Evolutionary conservation across 495 filamentous ascomycete genomes (phyloP), one percentile per base, ranked within the genome.

Genomic region (Penicillium salamii): DNA sequence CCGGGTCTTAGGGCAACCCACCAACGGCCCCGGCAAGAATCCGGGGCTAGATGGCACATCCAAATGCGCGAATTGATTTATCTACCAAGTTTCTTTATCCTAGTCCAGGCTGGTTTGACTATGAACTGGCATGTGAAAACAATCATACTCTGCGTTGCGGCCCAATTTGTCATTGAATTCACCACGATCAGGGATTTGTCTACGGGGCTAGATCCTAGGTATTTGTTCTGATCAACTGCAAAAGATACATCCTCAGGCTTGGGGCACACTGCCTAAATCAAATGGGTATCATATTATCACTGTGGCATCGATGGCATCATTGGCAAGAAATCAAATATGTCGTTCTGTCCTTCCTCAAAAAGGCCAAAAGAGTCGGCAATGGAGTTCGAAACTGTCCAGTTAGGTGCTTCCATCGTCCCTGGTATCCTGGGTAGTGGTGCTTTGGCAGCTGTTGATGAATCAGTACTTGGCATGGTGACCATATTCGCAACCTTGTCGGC

Each of bases 301-400:
- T 58, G 55, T 20, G 68, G 66, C 42, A 71, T 59, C 29, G 63
- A 63, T n/a, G 69, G 67, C 67, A 72, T 70, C 48, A 65, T 65
- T 15, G 68, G 70, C 23, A 74, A 53, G 44, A 74, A 74, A 45
- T 74, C 70, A 53, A 74, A 74, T 20, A 74, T 63, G 40, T 74
- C 70, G 38, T 69, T 72, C 47, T 74, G 70, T 2, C 64, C 70
- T 42, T 74, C 70, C 31, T 74, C 70, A 31, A 74, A 74, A n/a
- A 74, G 57, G 11, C 69, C 70, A 46, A 74, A 74, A 3, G 70
- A 74, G 32, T 74, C 68, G 12, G 70, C 69, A 49, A 74, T 72
- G 0, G 70, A 64, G 41, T 68, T 69, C 0, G 68, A 72, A 44
- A 74, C 55, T 9, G 66, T 69, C 70, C 70, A 74, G 38, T 66